Conservation (phyloP, 106 monocot genomes). For the Acorus gramineus region DNA sequence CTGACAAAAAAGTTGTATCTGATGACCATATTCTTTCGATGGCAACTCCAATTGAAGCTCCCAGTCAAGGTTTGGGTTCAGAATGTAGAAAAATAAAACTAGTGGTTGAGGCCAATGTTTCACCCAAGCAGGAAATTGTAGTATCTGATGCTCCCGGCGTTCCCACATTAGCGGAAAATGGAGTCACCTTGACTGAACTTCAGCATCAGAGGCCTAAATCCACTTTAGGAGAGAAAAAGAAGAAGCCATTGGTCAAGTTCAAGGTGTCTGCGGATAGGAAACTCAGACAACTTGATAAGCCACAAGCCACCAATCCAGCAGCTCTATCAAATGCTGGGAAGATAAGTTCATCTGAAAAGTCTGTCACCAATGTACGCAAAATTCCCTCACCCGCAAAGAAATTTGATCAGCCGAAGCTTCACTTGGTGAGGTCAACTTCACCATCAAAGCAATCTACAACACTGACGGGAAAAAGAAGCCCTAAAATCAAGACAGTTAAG, state of each 20-base stretch:
- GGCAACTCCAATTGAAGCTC: no score
- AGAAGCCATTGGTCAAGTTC: constrained; percentile 3
- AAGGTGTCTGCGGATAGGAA: not conserved
- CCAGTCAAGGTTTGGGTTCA: no score
- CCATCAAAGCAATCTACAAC: constrained; percentile 2
- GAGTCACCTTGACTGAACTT: not conserved
- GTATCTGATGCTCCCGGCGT: not conserved
- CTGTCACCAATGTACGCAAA: constrained; percentile 2
- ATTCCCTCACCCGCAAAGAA: constrained; percentile 6
- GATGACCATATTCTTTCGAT: not conserved
- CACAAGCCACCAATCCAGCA: constrained; percentile 1
- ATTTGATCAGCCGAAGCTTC: constrained; percentile 1
- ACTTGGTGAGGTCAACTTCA: constrained; percentile 7
- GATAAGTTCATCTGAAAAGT: not conserved
- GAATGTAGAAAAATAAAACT: no score
- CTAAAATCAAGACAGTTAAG: constrained; percentile 7
- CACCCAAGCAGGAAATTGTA: not conserved
- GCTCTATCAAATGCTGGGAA: not conserved
- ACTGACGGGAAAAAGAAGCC: constrained; percentile 4
- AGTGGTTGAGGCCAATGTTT: not conserved
- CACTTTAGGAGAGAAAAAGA: not conserved
- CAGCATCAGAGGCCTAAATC: not conserved
- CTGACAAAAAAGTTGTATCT: constrained; percentile 4
- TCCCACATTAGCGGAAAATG: not conserved
- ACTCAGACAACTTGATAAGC: not conserved